Evolutionary conservation across 495 filamentous ascomycete species (phyloP), one percentile per base, ranked within the genome.

Genomic region (Monascus purpureus): DNA sequence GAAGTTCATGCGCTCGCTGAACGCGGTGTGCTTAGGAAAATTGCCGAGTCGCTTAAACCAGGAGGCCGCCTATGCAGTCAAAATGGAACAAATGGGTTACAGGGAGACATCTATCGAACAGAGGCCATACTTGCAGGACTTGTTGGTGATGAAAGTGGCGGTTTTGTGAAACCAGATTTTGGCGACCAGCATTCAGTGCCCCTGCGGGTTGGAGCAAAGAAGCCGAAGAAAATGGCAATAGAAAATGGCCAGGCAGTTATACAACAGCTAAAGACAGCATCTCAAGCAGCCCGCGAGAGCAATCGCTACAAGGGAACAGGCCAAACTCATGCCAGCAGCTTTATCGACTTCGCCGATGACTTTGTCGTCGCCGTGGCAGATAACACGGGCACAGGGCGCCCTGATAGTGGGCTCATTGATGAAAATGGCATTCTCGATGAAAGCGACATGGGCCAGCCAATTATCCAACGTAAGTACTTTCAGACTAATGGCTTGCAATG

Each of bases 51-150:
- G 2, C 67, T 93, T 44, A 84, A 78, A 55, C 46, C 73, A 1
- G 79, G 80, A 2, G 85, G 77, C 24, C 67, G 69, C 33, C 51
- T 93, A 7, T 63, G 67, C 43, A 70, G 68, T 24, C 84, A 83
- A 49, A 75, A 82, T 55, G 76, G 73, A 8, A 55, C 53, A 9
- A 68, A 57, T 2, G 47, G 48, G 8, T 46, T 41, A 2, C 55
- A 58, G 12, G 54, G 54, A 6, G 47, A 63, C 18, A 48, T 55
- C 3, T 68, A 72, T 40, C 58, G 56, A 31, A 60, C 68, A 13
- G 83, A 90, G 55, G 81, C 82, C 0, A 74, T 96, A 13, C 56
- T 96, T 17, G 83, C 85, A 1, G 92, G 90, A 0, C 57, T 95
- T 27, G 57, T 90, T 1, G 47, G 59, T 3, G 71, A 73, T 15